Evolutionary conservation across 2,329 filamentous ascomycete genomes (phyloP), one percentile per base, ranked within the genome.

Genomic region (Aspergillus awamori): DNA sequence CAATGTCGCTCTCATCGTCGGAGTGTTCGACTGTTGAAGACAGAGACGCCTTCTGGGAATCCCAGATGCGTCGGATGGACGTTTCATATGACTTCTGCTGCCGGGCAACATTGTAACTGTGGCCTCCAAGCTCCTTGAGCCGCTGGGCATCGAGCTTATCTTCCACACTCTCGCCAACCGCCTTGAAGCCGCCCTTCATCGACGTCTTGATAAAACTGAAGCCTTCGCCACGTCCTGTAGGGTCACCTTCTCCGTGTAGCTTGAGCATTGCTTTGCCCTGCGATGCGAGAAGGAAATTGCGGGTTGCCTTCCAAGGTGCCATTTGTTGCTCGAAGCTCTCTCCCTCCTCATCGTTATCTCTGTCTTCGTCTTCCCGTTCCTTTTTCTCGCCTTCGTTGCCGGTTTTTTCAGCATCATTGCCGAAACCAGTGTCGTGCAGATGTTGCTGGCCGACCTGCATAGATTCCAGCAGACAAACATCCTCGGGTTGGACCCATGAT

Each of bases 151-250:
- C 91, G 65, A 95, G 87, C 74, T 93, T 92, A 63, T 93, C 90
- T 70, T 92, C 90, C 63, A 93, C 91, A 71, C 92, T 93, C 75
- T 97, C 92, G 20, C 92, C 93, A 26, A 96, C 86, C 20, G 93
- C 90, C 72, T 93, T 92, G 76, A 97, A 99, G 0, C 95, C 95
- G 63, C 95, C 95, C 78, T 99, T 99, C 95, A 99, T 99, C 1
- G 92, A 96, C 0, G 93, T 97, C 72, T 95, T 93, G 76, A 99
- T 93, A 76, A 99, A 97, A 74, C 92, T 97, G 81, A 98, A 97
- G 2, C 92, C 95, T 62, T 97, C 88, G 2, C 95, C 95, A 70
- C 93, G 90, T 24, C 93, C 93, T 0, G 94, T 97, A 3, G 95
- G 95, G 73, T 99, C 95, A 59, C 95, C 95, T 66, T 96, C 92